These are phyloP conservation scores for Stipa capillata DNA, from an alignment of 176 grass and related monocot genomes.

Conservation along the genomic window DNA sequence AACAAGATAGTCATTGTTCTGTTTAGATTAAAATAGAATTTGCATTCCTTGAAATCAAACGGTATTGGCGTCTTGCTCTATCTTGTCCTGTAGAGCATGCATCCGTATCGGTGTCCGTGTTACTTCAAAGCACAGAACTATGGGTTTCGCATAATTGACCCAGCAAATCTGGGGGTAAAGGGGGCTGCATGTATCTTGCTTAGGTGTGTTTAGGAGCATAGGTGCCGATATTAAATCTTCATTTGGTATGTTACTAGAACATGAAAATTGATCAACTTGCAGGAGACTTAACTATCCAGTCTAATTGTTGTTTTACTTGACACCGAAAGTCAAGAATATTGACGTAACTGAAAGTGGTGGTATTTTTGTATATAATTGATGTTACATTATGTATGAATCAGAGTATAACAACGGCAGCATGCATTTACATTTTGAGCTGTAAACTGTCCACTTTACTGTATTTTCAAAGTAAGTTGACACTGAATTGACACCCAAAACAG, in stretches of 20 bases:
- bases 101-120: background rate
- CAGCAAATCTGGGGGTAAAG: background rate
- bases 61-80: background rate
- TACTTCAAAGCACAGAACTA: background rate
- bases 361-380: background rate
- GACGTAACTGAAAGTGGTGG: background rate
- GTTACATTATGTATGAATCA: background rate
- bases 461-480: background rate
- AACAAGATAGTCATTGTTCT: background rate
- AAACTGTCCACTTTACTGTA: background rate
- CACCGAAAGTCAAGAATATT: background rate
- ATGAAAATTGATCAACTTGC: slow-evolving; percentile 5
- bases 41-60: background rate
- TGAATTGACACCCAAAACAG: background rate
- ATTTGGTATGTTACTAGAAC: background rate
- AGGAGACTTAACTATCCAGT: background rate
- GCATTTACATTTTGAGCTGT: background rate
- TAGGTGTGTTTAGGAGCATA: background rate
- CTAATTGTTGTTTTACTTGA: background rate
- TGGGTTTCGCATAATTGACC: background rate
- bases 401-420: background rate
- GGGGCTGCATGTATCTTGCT: background rate
- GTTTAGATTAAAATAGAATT: background rate
- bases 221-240: background rate
- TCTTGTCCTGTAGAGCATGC: slow-evolving; percentile 1